Base-by-base conservation (phyloP, 805 yeast genomes). In the Starmerella sirachaensis region DNA sequence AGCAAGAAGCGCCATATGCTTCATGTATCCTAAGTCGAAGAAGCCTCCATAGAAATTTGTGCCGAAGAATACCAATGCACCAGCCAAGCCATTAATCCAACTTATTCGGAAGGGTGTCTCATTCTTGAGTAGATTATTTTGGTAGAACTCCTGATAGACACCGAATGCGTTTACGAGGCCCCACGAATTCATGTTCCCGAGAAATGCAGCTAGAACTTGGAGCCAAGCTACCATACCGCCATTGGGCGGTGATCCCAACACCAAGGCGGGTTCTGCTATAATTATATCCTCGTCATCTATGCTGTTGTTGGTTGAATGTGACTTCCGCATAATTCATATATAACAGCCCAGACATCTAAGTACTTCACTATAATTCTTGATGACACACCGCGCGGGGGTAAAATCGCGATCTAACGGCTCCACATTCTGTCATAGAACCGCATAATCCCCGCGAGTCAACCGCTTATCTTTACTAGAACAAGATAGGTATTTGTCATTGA, bases 241-340 rank as follows among this genome's bases (percentile, higher is more conserved):
- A 31, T 51, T 45, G 1, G 55, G 55, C 2, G 55, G 52, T 3
- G 51, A 52, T 51, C 60, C 74, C 56, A 71, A 74, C n/a, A n/a
- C n/a, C n/a, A n/a, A n/a, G n/a, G n/a, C n/a, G n/a, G n/a, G n/a
- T n/a, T n/a, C n/a, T n/a, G n/a, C n/a, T n/a, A n/a, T n/a, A n/a
- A n/a, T n/a, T n/a, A n/a, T n/a, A n/a, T n/a, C n/a, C n/a, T n/a
- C n/a, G n/a, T n/a, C n/a, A n/a, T n/a, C n/a, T n/a, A n/a, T n/a
- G n/a, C n/a, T n/a, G n/a, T n/a, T n/a, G n/a, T n/a, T n/a, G n/a
- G n/a, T n/a, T n/a, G n/a, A n/a, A n/a, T n/a, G n/a, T n/a, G n/a
- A n/a, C n/a, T n/a, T n/a, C n/a, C n/a, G n/a, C n/a, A n/a, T n/a
- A n/a, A n/a, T n/a, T n/a, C n/a, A n/a, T n/a, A n/a, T n/a, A n/a